These are phyloP conservation scores for Plasmodium gonderi DNA, from an alignment of 169 alveolate species.

Conservation along the genomic window DNA sequence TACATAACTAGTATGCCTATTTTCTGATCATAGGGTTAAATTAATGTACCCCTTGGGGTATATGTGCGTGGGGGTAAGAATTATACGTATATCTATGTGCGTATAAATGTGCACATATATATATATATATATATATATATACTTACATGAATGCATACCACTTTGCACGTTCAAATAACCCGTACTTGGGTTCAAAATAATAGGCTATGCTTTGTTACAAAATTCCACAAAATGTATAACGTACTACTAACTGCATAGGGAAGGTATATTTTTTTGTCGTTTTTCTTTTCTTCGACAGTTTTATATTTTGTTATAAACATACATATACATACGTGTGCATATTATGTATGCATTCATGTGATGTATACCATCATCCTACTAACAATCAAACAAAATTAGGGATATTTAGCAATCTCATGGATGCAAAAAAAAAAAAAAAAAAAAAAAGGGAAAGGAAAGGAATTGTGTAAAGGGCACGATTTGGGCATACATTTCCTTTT, in stretches of 20 bases:
- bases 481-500: background rate
- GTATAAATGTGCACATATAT: too few species aligned
- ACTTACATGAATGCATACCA: too few species aligned
- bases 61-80: background rate
- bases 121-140: too few species aligned
- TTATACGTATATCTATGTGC: background rate
- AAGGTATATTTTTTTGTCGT: background rate
- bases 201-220: background rate
- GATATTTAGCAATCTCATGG: background rate
- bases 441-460: too few species aligned
- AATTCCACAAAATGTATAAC: background rate
- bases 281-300: background rate
- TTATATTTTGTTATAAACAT: background rate
- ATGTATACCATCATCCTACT: background rate
- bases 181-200: background rate
- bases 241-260: background rate
- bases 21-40: background rate
- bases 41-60: background rate
- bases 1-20: background rate
- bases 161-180: background rate
- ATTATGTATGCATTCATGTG: background rate
- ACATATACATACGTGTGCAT: background rate
- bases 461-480: background rate
- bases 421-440: background rate
- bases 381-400: background rate